Evolutionary conservation across 2,329 filamentous ascomycete genomes (phyloP).

Genomic region (Ophiocordyceps australis): DNA sequence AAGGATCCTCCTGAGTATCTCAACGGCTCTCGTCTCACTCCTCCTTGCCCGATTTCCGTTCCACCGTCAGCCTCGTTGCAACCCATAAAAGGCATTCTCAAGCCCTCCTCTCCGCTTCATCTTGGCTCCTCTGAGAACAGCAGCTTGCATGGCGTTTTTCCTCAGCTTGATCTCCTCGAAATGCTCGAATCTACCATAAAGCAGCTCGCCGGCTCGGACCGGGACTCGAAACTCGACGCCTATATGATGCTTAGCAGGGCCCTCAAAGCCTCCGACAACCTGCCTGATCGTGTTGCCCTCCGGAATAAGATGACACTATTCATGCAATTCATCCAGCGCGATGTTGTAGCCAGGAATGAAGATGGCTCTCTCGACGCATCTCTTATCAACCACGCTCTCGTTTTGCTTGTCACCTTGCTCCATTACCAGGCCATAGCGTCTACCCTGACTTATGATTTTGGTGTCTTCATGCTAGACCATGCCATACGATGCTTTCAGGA

Average conservation of each 20-base stretch:
- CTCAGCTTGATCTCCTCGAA: slow-evolving; percentile 41
- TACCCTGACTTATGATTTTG: slow-evolving; percentile 61
- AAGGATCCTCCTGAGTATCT: slow-evolving; percentile 29
- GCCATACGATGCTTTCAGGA: slow-evolving; percentile 59
- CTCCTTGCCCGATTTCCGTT: slow-evolving; percentile 20
- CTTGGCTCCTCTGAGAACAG: slow-evolving; percentile 20
- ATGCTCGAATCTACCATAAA: slow-evolving; percentile 77
- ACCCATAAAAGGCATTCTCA: slow-evolving; percentile 57
- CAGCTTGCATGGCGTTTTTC: slow-evolving; percentile 20
- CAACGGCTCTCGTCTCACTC: slow-evolving; percentile 16
- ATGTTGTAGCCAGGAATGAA: slow-evolving; percentile 46
- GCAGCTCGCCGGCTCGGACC: slow-evolving; percentile 59
- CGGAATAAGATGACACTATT: slow-evolving; percentile 61
- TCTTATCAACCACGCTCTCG: slow-evolving; percentile 60
- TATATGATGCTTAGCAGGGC: slow-evolving; percentile 65
- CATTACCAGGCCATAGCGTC: slow-evolving; percentile 54
- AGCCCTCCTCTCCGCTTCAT: slow-evolving; percentile 37
- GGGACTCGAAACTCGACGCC: slow-evolving; percentile 61
- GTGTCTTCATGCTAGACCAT: slow-evolving; percentile 62
- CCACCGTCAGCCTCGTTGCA: slow-evolving; percentile 20
- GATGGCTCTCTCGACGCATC: slow-evolving; percentile 43
- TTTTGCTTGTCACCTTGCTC: slow-evolving; percentile 59
- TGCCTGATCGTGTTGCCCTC: slow-evolving; percentile 58
- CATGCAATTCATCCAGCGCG: slow-evolving; percentile 67
- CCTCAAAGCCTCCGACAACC: slow-evolving; percentile 63